These are phyloP conservation scores for Aspergillus transmontanensis DNA, from an alignment of 2,329 filamentous ascomycete genomes.

Conservation along the genomic window DNA sequence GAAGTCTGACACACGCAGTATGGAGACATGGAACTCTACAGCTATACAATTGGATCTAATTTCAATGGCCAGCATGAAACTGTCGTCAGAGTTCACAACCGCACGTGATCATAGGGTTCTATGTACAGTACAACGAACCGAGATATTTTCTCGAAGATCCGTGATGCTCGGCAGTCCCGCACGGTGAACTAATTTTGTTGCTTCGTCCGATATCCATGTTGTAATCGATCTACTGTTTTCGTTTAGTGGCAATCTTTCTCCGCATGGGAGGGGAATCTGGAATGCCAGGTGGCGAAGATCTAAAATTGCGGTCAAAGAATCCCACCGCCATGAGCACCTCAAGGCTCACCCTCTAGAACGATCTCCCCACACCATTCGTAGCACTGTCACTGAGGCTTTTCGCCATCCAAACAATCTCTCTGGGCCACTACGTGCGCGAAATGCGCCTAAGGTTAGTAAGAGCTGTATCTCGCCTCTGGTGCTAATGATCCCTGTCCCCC, in stretches of 20 bases:
- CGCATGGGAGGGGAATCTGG: slow-evolving; percentile 9
- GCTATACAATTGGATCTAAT: neutral
- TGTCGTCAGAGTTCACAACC: neutral
- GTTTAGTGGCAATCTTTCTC: slow-evolving; percentile 12
- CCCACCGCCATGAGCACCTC: slow-evolving; percentile 22
- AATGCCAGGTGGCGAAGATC: slow-evolving; percentile 22
- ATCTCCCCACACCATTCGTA: slow-evolving; percentile 9
- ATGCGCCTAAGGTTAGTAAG: slow-evolving; percentile 14
- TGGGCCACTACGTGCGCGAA: slow-evolving; percentile 7
- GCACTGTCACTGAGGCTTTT: slow-evolving; percentile 1
- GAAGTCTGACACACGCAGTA: slow-evolving; percentile 8
- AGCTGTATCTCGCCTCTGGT: neutral
- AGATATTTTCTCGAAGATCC: neutral
- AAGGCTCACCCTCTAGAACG: slow-evolving; percentile 2
- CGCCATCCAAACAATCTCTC: neutral
- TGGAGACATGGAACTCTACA: neutral
- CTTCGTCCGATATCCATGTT: neutral
- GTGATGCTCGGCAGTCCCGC: neutral
- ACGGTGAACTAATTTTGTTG: neutral
- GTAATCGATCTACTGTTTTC: slow-evolving; percentile 5
- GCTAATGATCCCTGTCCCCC: slow-evolving; percentile 5
- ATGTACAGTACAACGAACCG: neutral
- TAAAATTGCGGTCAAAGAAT: slow-evolving; percentile 31
- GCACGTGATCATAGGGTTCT: slow-evolving; percentile 9
- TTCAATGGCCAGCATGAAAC: neutral